A percentile compares a stretch with the other conserved stretches of the same genome.
Conservation (phyloP, 805 yeast species). For the Cyberlindnera maclurae region DNA sequence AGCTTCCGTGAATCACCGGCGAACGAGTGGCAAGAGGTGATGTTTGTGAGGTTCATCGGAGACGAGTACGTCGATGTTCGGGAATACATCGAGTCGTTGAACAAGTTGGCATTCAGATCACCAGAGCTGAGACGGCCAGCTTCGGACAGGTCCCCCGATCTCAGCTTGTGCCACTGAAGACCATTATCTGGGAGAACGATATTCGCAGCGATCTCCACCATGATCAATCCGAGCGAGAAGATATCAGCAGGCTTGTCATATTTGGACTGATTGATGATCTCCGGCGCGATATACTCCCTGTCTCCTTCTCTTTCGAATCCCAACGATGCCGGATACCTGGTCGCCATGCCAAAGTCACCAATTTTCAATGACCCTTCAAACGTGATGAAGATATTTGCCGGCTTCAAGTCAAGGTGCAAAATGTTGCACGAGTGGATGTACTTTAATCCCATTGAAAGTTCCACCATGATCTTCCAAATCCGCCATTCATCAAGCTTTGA, state of each 20-base stretch:
- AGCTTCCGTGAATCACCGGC: conserved; percentile 25
- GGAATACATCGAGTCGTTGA: conserved; percentile 19
- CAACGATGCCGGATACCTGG: conserved; percentile 63
- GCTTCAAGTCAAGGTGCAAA: conserved; percentile 86
- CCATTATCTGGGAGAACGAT: conserved; percentile 94
- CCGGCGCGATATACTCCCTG: conserved; percentile 96
- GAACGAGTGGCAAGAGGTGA: conserved; percentile 25
- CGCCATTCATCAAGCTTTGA: conserved; percentile 91
- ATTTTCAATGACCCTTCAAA: conserved; percentile 92
- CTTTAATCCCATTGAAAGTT: conserved; percentile 68
- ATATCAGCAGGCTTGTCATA: conserved; percentile 93
- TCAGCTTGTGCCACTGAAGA: conserved; percentile 88
- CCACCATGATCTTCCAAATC: conserved; percentile 92
- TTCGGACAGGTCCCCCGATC: conserved; percentile 93
- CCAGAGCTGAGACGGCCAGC: conserved; percentile 82
- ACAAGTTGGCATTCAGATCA: conserved; percentile 37
- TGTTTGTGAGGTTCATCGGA: conserved; percentile 18
- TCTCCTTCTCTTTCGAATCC: conserved; percentile 91
- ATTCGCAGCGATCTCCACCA: conserved; percentile 94
- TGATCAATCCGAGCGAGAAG: conserved; percentile 87
- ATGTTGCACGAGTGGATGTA: conserved; percentile 74
- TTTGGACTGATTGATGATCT: conserved; percentile 70
- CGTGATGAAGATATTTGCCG: conserved; percentile 89
- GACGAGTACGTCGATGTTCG: conserved; percentile 21
- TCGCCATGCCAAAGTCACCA: conserved; percentile 95